Base-by-base conservation (phyloP, 2,329 filamentous ascomycete genomes). In the Alternaria brassicae region DNA sequence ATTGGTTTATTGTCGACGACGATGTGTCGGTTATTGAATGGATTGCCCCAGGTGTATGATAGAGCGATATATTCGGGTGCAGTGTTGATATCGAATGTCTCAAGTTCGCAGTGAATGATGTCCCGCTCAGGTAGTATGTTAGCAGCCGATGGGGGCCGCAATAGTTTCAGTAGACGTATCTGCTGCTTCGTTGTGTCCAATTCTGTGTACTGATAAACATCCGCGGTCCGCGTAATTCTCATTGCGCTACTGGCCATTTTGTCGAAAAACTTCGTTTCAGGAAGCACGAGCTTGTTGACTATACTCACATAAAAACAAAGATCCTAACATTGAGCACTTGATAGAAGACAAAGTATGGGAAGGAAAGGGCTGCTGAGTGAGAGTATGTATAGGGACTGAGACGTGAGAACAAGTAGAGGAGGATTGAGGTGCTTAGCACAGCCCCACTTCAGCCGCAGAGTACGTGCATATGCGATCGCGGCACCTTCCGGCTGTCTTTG, bases 1-100 rank as follows among this genome's bases (percentile, higher is more conserved):
- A 51, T 19, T 5, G n/a, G 17, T 13, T 47, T 60, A 9, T 40
- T 45, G 21, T 51, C 30, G 15, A 56, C 27, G 9, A 13, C 8
- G 4, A 52, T 36, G 2, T n/a, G 45, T 34, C 23, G 40, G 15
- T 25, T 27, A 19, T 32, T 9, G 12, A 13, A 34, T 23, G 50
- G 21, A 23, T 15, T 21, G 17, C 50, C 56, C 42, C 42, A 58
- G 6, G 50, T 54, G 12, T 58, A 58, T n/a, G 52, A 60, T 1
- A 56, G 41, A 23, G 45, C 52, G 23, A 56, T 56, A 25, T 47
- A 30, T 10, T 48, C 27, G 7, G 45, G 53, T 34, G 34, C 30
- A 21, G 21, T 25, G 23, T 42, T 25, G n/a, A 48, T 19, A 21
- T 56, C 41, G 30, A 47, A 45, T 5, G 25, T 51, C 12, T 30